A percentile compares a stretch with the other conserved stretches of the same genome.
Conservation (phyloP, 2,329 filamentous ascomycete species). For the Aspergillus aculeatus region DNA sequence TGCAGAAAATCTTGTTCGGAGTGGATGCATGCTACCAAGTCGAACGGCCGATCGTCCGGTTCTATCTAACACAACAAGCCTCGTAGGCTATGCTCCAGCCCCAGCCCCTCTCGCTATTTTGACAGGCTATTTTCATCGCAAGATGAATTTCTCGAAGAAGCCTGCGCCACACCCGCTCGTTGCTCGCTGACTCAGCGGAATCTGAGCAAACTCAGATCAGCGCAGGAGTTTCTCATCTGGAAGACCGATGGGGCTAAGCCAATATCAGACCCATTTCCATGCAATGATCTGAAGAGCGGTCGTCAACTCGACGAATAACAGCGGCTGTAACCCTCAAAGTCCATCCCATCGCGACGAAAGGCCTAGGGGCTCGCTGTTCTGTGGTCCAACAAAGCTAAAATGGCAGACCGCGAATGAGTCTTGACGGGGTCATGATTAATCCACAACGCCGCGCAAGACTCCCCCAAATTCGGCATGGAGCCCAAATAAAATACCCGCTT, state of each 20-base stretch:
- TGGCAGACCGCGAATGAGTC: not conserved
- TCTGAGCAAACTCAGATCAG: not conserved
- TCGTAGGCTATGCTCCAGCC: not conserved
- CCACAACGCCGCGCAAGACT: not conserved
- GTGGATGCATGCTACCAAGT: not conserved
- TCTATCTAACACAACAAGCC: not conserved
- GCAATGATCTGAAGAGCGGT: too few relatives aligned
- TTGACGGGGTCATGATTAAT: not conserved
- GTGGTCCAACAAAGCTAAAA: too few relatives aligned
- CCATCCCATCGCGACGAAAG: too few relatives aligned
- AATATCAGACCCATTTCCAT: too few relatives aligned
- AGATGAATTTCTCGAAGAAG: not conserved
- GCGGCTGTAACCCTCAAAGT: too few relatives aligned
- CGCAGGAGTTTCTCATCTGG: not conserved
- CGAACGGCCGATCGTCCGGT: conserved; percentile 1
- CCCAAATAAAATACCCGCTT: not conserved
- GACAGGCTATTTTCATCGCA: not conserved
- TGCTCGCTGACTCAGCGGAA: not conserved
- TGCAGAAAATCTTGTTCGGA: not conserved
- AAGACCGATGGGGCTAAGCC: not conserved
- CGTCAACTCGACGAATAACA: too few relatives aligned
- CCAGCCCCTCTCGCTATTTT: not conserved
- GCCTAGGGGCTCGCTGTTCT: too few relatives aligned
- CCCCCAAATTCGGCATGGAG: not conserved
- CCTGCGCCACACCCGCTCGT: not conserved